Conservation (phyloP, 2,329 filamentous ascomycete species). For the Apiospora pterosperma region DNA sequence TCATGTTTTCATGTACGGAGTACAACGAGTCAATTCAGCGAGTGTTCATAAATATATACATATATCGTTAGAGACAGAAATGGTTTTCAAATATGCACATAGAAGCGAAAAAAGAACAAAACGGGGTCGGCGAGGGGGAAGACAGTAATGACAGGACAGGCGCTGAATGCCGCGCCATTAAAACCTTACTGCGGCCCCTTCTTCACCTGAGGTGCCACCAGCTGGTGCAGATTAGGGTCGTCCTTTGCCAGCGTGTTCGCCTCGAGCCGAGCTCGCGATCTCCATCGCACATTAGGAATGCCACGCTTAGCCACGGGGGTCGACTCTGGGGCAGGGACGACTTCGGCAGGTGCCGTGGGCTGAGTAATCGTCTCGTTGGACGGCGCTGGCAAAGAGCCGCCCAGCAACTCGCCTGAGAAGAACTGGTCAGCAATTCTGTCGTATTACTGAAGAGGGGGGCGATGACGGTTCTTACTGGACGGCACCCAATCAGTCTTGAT, state of each 20-base stretch:
- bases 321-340: neutral
- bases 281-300: conserved; percentile 11
- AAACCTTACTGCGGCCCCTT: neutral
- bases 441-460: neutral
- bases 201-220: neutral
- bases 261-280: conserved; percentile 12
- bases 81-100: neutral
- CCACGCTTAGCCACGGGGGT: neutral
- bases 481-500: conserved; percentile 16
- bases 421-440: neutral
- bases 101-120: neutral
- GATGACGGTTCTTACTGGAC: conserved; percentile 12
- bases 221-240: conserved; percentile 11
- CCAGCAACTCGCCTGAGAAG: conserved; percentile 12
- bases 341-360: conserved; percentile 7
- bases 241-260: conserved; percentile 13
- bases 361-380: neutral
- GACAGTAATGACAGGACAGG: neutral
- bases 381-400: conserved; percentile 15
- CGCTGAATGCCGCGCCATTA: neutral
- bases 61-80: neutral
- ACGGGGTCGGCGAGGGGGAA: neutral
- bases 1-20: too few species aligned
- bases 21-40: too few species aligned
- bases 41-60: too few species aligned